Base-by-base conservation (phyloP, 306 rosid species). In the Erythrophleum fordii region DNA sequence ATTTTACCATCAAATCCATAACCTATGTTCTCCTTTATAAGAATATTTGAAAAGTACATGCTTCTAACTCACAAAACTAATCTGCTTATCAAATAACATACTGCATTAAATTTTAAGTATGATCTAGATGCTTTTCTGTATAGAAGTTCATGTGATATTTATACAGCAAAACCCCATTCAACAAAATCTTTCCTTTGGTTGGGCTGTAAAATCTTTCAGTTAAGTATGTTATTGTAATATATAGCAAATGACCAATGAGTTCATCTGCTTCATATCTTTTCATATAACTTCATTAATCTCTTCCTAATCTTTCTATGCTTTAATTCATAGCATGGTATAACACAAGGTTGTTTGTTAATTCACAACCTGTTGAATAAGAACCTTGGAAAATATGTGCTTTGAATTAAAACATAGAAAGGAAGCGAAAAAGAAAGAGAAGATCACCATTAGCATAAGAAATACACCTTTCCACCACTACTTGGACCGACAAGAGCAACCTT, bases 401-500 rank as follows among this genome's bases (percentile, higher is more conserved):
- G 11, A 39, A 79, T 59, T 37, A 20, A 64, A 77, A 73, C 39
- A 75, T 1, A 42, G 18, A n/a, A 60, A 75, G n/a, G 49, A 62
- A 80, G 31, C 12, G 78, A 20, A 52, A 42, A 46, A 67, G 12
- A 18, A 67, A 46, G 53, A 49, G 3, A 69, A 44, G 20, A 72
- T 45, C 79, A 62, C 52, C 67, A 39, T 18, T 62, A 51, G 74
- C 12, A 49, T 26, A 49, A 71, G 67, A 39, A 74, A 45, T 29
- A 80, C 81, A 90, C 97, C 86, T 92, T 92, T 79, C 97, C 94
- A 0, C 97, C 97, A 42, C 94, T 94, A 9, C 97, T 92, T 22
- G 94, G 97, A 79, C 97, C 97, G 74, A 92, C 94, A 59, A 92
- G 97, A 80, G 97, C 97, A 44, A 89, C 89, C 85, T 92, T 92